Evolutionary conservation across 108 stramenopile genomes (phyloP).

Genomic region (Nitzschia putrida): DNA sequence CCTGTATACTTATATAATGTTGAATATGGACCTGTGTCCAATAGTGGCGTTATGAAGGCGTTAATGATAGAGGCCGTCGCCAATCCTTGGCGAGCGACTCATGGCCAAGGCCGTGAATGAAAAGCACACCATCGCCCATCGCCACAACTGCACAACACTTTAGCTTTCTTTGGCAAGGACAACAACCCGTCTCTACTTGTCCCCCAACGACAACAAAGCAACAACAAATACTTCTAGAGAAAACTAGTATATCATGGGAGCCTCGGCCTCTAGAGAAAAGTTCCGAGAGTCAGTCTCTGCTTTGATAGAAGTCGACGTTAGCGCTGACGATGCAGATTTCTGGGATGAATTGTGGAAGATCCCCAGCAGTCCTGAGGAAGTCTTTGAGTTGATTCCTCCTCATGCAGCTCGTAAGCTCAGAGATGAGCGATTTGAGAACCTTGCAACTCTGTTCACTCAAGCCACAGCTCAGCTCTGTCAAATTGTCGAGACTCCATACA

Average conservation of each 20-base stretch:
- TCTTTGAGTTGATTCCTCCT: conserved; percentile 89
- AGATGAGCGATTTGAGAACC: conserved; percentile 81
- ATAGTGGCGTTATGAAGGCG: no score
- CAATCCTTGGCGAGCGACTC: no score
- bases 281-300: conserved; percentile 79
- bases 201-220: no score
- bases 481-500: conserved; percentile 94
- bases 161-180: no score
- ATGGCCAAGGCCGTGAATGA: no score
- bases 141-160: no score
- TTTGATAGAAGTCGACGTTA: conserved; percentile 73
- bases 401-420: conserved; percentile 59
- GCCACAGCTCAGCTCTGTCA: conserved; percentile 94
- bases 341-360: conserved; percentile 96
- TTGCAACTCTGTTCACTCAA: conserved; percentile 88
- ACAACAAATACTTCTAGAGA: no score
- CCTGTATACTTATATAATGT: no score
- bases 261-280: conserved; percentile 85
- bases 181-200: no score
- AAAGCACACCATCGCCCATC: no score
- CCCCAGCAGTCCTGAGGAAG: conserved; percentile 77
- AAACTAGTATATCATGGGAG: conserved; percentile 72
- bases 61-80: no score
- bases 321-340: conserved; percentile 85
- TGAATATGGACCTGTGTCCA: no score